Base-by-base conservation (phyloP, 202 grass and related monocot species). In the Digitaria exilis region DNA sequence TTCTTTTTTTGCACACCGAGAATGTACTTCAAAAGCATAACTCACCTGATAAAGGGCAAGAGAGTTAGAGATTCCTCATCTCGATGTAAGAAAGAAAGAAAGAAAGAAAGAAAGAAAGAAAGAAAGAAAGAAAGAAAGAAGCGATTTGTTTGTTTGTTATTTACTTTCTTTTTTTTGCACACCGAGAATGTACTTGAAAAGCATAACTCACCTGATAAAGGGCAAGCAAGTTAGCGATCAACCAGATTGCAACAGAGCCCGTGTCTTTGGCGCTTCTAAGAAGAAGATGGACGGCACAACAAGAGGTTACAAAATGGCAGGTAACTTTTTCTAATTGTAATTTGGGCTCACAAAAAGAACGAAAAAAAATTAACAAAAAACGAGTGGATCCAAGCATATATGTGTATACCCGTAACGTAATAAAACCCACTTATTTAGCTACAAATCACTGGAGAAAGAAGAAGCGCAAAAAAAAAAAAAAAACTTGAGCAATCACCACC, bases 391-490 rank as follows among this genome's bases (percentile, higher is more conserved):
- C 60, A 69, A 80, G 25, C 43, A 45, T n/a, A n/a, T n/a, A n/a
- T 43, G 43, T 84, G 41, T 19, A 51, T 87, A 69, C 28, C 48
- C 54, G 59, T 44, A n/a, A n/a, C n/a, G n/a, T n/a, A 88, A 55
- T 44, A 88, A 55, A 86, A n/a, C n/a, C 78, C 48, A 79, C 68
- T 89, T 83, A 79, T 83, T 90, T 82, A 73, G 32, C 46, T 83
- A 71, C 52, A 79, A 41, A 57, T 39, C 48, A 78, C 18, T 17
- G 24, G 1, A 31, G 4, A 19, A 50, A 35, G 14, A 62, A 49
- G 15, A 50, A 71, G 1, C 0, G 0, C n/a, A n/a, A n/a, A n/a
- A n/a, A n/a, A n/a, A 10, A 30, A 54, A 25, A 42, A 42, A 29
- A 1, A 69, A 8, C 25, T 31, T 41, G 25, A 70, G 18, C 35